A percentile compares a stretch with the other conserved stretches of the same genome.
Evolutionary conservation across 768 basidiomycete genomes (phyloP).

Genomic region (Neoboletus subvelutipes): DNA sequence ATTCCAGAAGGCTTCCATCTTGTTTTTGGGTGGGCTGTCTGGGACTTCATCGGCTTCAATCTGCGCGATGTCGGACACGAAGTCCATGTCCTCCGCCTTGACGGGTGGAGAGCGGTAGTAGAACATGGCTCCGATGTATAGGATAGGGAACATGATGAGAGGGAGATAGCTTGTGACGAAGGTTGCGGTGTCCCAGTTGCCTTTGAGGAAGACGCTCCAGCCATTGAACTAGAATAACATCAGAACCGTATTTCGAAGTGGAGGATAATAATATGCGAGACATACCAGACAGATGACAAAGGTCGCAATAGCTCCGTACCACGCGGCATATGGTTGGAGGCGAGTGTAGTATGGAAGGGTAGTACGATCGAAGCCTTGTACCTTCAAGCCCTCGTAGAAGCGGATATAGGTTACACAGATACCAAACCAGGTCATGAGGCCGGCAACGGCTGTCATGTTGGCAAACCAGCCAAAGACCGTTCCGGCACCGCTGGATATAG

Average conservation of each 20-base stretch:
- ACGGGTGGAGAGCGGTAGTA: slow-evolving; percentile 31
- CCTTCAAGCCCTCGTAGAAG: slow-evolving; percentile 81
- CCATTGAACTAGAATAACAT: slow-evolving; percentile 47
- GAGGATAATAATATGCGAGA: slow-evolving; percentile 7
- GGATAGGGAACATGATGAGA: slow-evolving; percentile 65
- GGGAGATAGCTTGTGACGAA: slow-evolving; percentile 88
- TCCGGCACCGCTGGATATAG: slow-evolving; percentile 60
- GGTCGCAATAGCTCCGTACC: slow-evolving; percentile 38
- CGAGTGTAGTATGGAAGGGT: slow-evolving; percentile 67
- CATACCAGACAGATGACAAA: slow-evolving; percentile 63
- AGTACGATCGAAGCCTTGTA: slow-evolving; percentile 71
- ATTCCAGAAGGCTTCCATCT: slow-evolving; percentile 67
- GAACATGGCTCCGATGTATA: slow-evolving; percentile 63
- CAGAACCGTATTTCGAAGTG: slow-evolving; percentile 8
- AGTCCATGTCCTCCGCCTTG: slow-evolving; percentile 76
- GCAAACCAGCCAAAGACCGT: slow-evolving; percentile 79
- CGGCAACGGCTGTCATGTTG: slow-evolving; percentile 68
- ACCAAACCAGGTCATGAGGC: slow-evolving; percentile 81
- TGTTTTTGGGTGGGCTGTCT: slow-evolving; percentile 69
- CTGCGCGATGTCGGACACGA: slow-evolving; percentile 64
- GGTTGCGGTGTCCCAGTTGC: slow-evolving; percentile 53
- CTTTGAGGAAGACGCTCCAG: slow-evolving; percentile 52
- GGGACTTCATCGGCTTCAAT: slow-evolving; percentile 72
- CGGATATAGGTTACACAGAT: slow-evolving; percentile 77
- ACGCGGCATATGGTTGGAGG: slow-evolving; percentile 75